Evolutionary conservation across 768 basidiomycete genomes (phyloP).

Genomic region (Lactarius pseudohatsudake): DNA sequence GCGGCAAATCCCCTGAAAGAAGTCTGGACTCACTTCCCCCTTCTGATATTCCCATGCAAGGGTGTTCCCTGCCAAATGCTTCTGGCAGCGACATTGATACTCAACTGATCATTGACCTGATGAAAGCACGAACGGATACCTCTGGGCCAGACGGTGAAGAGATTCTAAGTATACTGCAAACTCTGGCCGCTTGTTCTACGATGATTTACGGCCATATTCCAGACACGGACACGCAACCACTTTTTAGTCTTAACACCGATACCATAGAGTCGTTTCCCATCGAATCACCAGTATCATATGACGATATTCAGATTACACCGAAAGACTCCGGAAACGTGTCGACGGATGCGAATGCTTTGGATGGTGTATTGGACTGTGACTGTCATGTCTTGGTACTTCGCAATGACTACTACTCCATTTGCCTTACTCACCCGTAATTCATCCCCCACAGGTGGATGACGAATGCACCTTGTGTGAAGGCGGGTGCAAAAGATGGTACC

Average conservation of each 20-base stretch:
- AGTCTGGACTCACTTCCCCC: slow-evolving; percentile 25
- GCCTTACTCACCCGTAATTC: background rate
- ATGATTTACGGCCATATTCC: background rate
- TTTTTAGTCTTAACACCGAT: slow-evolving; percentile 24
- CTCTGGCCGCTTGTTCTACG: slow-evolving; percentile 1
- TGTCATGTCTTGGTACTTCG: slow-evolving; percentile 57
- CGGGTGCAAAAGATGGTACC: slow-evolving; percentile 72
- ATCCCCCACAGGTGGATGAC: slow-evolving; percentile 48
- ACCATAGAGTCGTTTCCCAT: slow-evolving; percentile 44
- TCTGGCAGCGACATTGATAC: slow-evolving; percentile 39
- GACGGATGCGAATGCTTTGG: slow-evolving; percentile 33
- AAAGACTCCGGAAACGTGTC: slow-evolving; percentile 26
- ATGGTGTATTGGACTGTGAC: slow-evolving; percentile 59
- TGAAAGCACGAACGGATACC: slow-evolving; percentile 28
- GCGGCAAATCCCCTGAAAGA: background rate
- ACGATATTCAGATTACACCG: slow-evolving; percentile 8
- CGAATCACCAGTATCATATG: slow-evolving; percentile 8
- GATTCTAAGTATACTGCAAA: slow-evolving; percentile 46
- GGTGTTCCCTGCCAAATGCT: slow-evolving; percentile 11
- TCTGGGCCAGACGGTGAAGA: slow-evolving; percentile 40
- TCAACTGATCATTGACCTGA: slow-evolving; percentile 39
- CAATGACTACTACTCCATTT: slow-evolving; percentile 1
- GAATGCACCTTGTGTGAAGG: slow-evolving; percentile 64
- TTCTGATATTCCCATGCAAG: slow-evolving; percentile 24
- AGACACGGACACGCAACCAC: slow-evolving; percentile 39